phyloP scores from a whole-genome alignment of 2,329 filamentous ascomycete species.

The Penicillium sp. region DNA sequence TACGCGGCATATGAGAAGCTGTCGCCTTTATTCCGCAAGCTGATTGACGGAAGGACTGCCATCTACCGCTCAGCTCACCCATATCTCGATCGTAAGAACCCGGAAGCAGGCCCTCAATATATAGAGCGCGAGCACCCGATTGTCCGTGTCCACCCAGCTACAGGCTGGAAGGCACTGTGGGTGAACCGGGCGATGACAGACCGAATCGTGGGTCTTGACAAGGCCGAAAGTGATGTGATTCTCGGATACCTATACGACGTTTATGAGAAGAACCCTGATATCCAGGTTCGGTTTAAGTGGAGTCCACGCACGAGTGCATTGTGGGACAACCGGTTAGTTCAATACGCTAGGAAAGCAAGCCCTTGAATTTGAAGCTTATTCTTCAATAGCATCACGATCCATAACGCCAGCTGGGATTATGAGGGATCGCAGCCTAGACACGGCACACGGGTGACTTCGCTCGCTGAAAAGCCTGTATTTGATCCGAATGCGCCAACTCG shows the following conservation, averaged over 20 bases:
- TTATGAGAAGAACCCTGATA: constrained; percentile 68
- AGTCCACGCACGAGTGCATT: constrained; percentile 64
- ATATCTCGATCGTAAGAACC: constrained; percentile 64
- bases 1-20: constrained; percentile 73
- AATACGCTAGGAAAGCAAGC: not conserved
- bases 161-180: constrained; percentile 71
- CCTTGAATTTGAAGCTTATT: not conserved
- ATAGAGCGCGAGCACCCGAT: constrained; percentile 68
- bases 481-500: constrained; percentile 63
- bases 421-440: constrained; percentile 65
- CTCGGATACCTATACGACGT: constrained; percentile 66
- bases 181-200: constrained; percentile 70
- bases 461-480: constrained; percentile 71
- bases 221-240: constrained; percentile 66
- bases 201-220: constrained; percentile 66
- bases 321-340: constrained; percentile 65
- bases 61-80: constrained; percentile 65
- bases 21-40: constrained; percentile 65
- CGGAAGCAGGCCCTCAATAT: constrained; percentile 60
- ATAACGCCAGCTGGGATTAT: constrained; percentile 74
- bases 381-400: constrained; percentile 62
- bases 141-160: constrained; percentile 68
- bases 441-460: constrained; percentile 67
- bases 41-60: constrained; percentile 65
- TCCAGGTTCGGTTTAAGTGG: constrained; percentile 71